Base-by-base conservation (phyloP, 495 filamentous ascomycete genomes). In the Neurospora sp. region DNA sequence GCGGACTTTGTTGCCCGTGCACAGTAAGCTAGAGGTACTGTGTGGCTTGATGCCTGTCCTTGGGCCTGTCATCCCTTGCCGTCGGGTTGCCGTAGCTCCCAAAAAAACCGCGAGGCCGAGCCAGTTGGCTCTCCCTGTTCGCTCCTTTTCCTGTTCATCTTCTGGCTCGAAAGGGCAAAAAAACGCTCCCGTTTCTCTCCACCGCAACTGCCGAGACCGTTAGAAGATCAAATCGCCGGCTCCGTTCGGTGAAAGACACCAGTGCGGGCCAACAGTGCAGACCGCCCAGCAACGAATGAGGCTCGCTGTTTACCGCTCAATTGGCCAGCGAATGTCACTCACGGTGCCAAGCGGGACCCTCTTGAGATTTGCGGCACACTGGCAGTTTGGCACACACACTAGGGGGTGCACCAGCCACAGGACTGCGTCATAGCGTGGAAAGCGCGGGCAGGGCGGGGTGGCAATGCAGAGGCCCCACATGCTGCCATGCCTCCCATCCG, bases 371-470 rank as follows among this genome's bases (percentile, higher is more conserved):
- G 31, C 71, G 71, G 27, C n/a, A 31, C 44, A 62, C 40, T 23
- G 41, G 16, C 41, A 72, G 69, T 72, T 41, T 35, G 23, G n/a
- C 35, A 40, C 35, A 42, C 39, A 72, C 39, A 37, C 23, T 35
- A 35, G 16, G n/a, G 71, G 70, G 9, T 10, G 39, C 76, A 76
- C 72, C 62, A 77, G 74, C 76, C 76, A 75, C 76, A 77, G 16
- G 0, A 16, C 62, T 75, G 75, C 75, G 75, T 77, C 75, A 77
- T 77, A 69, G 62, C 74, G 54, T 66, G 54, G 54, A 66, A 62
- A 66, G 54, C 54, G 54, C 54, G 54, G 54, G 54, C 54, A 66
- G 54, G 54, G 54, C 54, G 54, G 54, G 27, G 54, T 66, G 54
- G 54, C 54, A 66, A 66, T 35, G 54, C 27, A 66, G 54, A 35